Evolutionary conservation across 2,329 filamentous ascomycete species (phyloP).

Genomic region (Fusarium robinianum): DNA sequence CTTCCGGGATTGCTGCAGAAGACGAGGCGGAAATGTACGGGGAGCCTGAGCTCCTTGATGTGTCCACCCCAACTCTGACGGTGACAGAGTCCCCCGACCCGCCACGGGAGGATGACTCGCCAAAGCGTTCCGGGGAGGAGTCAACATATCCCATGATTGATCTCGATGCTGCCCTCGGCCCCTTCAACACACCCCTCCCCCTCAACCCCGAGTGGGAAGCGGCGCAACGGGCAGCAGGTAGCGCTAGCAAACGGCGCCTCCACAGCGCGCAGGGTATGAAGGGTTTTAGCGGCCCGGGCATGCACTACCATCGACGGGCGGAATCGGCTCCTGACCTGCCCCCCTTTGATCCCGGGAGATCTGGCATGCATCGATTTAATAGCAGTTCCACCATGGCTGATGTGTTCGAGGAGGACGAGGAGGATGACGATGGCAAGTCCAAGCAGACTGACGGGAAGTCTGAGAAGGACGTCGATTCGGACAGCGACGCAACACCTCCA

Average conservation of each 20-base stretch:
- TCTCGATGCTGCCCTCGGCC: conserved; percentile 88
- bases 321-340: conserved; percentile 81
- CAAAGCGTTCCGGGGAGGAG: conserved; percentile 60
- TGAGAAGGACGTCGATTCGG: conserved; percentile 57
- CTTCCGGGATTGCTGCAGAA: conserved; percentile 37
- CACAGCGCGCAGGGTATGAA: conserved; percentile 77
- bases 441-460: conserved; percentile 40
- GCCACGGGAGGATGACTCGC: conserved; percentile 37
- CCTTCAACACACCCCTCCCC: conserved; percentile 79
- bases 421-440: conserved; percentile 56
- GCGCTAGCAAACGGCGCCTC: conserved; percentile 65
- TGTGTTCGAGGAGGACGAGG: conserved; percentile 85
- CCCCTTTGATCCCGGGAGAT: conserved; percentile 67
- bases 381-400: conserved; percentile 80
- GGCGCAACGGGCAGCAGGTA: conserved; percentile 61
- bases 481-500: conserved; percentile 44
- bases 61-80: conserved; percentile 46
- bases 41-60: conserved; percentile 31
- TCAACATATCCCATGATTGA: conserved; percentile 82
- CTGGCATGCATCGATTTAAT: conserved; percentile 64
- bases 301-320: conserved; percentile 77
- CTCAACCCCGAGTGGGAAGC: conserved; percentile 69
- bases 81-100: conserved; percentile 47
- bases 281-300: conserved; percentile 69
- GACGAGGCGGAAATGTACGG: conserved; percentile 39